These are phyloP conservation scores for Alliaria petiolata DNA, from an alignment of 345 rosid genomes.

Conservation along the genomic window DNA sequence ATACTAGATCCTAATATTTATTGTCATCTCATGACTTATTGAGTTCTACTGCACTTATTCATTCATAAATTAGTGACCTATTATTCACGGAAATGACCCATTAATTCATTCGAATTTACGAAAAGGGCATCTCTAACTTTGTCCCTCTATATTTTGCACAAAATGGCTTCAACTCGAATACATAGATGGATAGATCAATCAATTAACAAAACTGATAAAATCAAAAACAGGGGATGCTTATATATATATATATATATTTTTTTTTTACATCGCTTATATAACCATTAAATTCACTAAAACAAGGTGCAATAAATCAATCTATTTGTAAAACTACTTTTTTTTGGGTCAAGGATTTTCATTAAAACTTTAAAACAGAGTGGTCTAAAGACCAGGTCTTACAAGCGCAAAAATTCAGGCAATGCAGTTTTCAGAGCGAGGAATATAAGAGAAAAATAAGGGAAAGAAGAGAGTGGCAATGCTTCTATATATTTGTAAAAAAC, in stretches of 20 bases:
- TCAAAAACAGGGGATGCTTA: neutral
- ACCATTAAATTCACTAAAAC: neutral
- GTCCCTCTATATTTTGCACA: neutral
- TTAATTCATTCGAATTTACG: neutral
- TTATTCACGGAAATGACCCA: neutral
- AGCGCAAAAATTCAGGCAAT: no score
- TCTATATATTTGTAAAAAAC: no score
- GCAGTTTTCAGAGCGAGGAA: no score
- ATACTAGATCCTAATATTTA: neutral
- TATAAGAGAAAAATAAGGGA: no score
- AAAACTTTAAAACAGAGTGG: no score
- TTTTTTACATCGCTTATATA: no score
- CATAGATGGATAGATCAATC: neutral
- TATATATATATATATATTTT: no score
- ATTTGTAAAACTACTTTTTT: no score
- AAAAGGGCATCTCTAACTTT: neutral
- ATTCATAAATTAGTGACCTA: neutral
- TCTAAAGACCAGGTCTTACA: no score
- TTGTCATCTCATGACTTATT: neutral
- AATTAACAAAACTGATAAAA: neutral
- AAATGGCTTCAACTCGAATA: neutral
- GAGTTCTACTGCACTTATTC: neutral
- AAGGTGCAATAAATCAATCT: neutral
- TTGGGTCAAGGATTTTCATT: no score
- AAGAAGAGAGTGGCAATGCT: no score